Conservation (phyloP, 2,329 filamentous ascomycete species). For the Aspergillus sp. region DNA sequence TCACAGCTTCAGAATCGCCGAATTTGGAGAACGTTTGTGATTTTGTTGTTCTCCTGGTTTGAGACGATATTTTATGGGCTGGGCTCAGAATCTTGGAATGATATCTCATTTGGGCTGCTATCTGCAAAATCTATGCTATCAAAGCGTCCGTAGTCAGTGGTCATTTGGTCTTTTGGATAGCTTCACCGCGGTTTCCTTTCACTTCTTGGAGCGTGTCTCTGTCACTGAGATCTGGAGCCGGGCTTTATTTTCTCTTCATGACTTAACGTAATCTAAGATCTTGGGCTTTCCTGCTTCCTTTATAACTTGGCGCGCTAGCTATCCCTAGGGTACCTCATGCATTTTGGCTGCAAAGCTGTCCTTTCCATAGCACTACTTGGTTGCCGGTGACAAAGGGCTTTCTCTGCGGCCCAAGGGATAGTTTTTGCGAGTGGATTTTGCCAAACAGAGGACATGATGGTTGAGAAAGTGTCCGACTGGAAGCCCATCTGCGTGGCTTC, state of each 20-base stretch:
- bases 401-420: not conserved
- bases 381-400: not conserved
- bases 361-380: not conserved
- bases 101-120: not conserved
- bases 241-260: not conserved
- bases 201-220: not conserved
- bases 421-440: not conserved
- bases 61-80: no score
- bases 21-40: not conserved
- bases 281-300: not conserved
- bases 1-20: not conserved
- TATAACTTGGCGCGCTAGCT: not conserved
- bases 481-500: slow-evolving; percentile 24
- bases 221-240: not conserved
- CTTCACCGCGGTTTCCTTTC: not conserved
- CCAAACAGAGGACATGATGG: slow-evolving; percentile 4
- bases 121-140: not conserved
- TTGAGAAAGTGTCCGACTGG: slow-evolving; percentile 1
- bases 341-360: not conserved
- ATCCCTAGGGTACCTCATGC: not conserved
- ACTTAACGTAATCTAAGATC: not conserved
- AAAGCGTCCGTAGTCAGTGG: not conserved
- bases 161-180: not conserved
- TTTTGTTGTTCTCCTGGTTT: not conserved
- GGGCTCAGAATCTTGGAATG: not conserved